A percentile compares a stretch with the other conserved stretches of the same genome.
These are phyloP conservation scores for Botryotinia calthae DNA, from an alignment of 2,329 filamentous ascomycete species.

Conservation along the genomic window DNA sequence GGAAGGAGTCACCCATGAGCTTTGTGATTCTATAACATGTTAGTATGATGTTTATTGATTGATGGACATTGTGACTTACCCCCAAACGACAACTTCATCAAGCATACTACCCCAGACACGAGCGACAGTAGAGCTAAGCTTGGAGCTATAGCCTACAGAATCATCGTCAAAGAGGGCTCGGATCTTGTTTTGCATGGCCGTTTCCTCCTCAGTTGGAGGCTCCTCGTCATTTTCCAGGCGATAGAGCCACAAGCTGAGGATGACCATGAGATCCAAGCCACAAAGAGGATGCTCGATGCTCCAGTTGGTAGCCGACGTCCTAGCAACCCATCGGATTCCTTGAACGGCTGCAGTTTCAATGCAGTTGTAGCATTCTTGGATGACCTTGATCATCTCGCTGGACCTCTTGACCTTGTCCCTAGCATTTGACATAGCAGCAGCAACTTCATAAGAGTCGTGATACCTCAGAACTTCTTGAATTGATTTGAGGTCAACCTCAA, in stretches of 20 bases:
- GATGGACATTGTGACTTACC: slow-evolving; percentile 62
- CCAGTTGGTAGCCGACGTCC: slow-evolving; percentile 97
- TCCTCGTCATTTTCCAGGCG: slow-evolving; percentile 99
- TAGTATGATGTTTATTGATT: slow-evolving; percentile 40
- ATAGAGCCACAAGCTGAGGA: slow-evolving; percentile 96
- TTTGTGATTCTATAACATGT: slow-evolving; percentile 71
- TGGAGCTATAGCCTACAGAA: slow-evolving; percentile 72
- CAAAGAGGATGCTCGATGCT: slow-evolving; percentile 97
- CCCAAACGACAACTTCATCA: slow-evolving; percentile 98
- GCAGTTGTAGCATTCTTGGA: slow-evolving; percentile 96
- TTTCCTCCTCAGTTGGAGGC: slow-evolving; percentile 77
- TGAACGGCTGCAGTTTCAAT: slow-evolving; percentile 93
- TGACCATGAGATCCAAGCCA: slow-evolving; percentile 95
- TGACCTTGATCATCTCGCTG: slow-evolving; percentile 97
- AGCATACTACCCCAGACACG: slow-evolving; percentile 97
- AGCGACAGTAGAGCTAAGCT: slow-evolving; percentile 92
- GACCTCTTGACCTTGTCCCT: slow-evolving; percentile 93
- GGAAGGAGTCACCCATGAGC: slow-evolving; percentile 97
- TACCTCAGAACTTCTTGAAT: slow-evolving; percentile 93
- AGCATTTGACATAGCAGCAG: slow-evolving; percentile 91
- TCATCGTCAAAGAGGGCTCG: slow-evolving; percentile 89
- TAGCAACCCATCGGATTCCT: slow-evolving; percentile 96
- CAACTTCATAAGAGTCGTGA: slow-evolving; percentile 95
- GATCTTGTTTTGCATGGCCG: slow-evolving; percentile 89
- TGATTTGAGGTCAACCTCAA: slow-evolving; percentile 92